A percentile compares a stretch with the other conserved stretches of the same genome.
Conservation (phyloP, 768 basidiomycete species). For the Rhodotorula kratochvilovae region DNA sequence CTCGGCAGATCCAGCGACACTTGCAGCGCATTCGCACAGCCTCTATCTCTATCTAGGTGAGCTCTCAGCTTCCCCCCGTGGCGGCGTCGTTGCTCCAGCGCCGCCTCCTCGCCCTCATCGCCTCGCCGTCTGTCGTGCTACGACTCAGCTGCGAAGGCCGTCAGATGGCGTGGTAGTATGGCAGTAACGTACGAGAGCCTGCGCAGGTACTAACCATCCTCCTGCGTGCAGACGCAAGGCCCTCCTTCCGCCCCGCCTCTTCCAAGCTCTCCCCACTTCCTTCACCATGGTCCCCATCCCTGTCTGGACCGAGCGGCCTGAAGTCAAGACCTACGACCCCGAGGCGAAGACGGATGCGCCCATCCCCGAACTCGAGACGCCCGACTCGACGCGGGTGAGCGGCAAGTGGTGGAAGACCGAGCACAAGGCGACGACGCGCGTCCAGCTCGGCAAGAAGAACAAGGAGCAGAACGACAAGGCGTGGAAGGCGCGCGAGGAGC, state of each 20-base stretch:
- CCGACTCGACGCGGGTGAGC: slow-evolving; percentile 15
- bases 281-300: slow-evolving; percentile 33
- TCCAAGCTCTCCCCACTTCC: background rate
- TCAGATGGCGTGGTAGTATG: too few species aligned
- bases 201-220: too few species aligned
- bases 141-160: too few species aligned
- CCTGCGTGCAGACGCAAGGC: too few species aligned
- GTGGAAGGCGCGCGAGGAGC: slow-evolving; percentile 34
- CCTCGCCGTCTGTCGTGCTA: too few species aligned
- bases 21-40: too few species aligned
- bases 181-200: too few species aligned
- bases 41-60: too few species aligned
- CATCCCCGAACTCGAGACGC: slow-evolving; percentile 1
- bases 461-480: slow-evolving; percentile 17
- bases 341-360: background rate
- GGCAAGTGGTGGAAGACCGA: slow-evolving; percentile 36
- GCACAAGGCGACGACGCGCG: slow-evolving; percentile 27
- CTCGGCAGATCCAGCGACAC: background rate
- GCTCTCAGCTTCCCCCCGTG: too few species aligned
- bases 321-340: slow-evolving; percentile 13
- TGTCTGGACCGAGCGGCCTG: slow-evolving; percentile 23
- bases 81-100: too few species aligned
- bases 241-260: too few species aligned
- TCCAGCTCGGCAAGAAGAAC: slow-evolving; percentile 23
- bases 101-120: too few species aligned